Conservation (phyloP, 2,329 filamentous ascomycete species). For the Aspergillus bombycis region DNA sequence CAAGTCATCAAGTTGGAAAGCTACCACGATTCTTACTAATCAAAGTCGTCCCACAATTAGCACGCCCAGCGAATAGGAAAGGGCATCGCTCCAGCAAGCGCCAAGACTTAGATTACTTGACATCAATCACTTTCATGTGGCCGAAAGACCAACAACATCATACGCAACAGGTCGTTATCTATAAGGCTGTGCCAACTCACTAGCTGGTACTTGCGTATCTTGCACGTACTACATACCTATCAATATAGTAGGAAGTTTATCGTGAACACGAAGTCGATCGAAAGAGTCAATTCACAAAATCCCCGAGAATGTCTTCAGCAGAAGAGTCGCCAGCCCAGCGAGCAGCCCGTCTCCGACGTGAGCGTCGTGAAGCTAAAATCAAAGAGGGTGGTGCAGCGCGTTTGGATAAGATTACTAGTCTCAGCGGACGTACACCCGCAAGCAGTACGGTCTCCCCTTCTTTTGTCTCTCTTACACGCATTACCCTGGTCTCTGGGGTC, state of each 20-base stretch:
- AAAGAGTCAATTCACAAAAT: not conserved
- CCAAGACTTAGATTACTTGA: not conserved
- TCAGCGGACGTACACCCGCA: conserved; percentile 57
- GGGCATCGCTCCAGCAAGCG: not conserved
- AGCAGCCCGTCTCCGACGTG: conserved; percentile 63
- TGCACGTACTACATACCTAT: not conserved
- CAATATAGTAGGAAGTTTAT: not conserved
- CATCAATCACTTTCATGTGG: not conserved
- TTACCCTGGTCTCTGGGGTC: not conserved
- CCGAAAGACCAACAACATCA: conserved; percentile 1
- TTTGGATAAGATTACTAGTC: conserved; percentile 63
- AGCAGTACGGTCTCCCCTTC: conserved; percentile 29
- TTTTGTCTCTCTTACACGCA: not conserved
- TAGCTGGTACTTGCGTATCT: not conserved
- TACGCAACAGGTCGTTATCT: not conserved
- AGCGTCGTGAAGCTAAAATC: conserved; percentile 67
- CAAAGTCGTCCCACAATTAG: not conserved
- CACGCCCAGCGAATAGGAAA: not conserved
- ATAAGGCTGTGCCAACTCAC: not conserved
- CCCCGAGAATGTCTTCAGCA: conserved; percentile 34
- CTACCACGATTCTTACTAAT: not conserved
- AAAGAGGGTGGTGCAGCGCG: conserved; percentile 60
- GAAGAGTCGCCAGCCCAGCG: conserved; percentile 52
- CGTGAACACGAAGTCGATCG: not conserved
- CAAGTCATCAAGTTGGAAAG: too few species aligned